phyloP scores from a whole-genome alignment of 805 yeast genomes.

The Zygotorulaspora chibaensis region DNA sequence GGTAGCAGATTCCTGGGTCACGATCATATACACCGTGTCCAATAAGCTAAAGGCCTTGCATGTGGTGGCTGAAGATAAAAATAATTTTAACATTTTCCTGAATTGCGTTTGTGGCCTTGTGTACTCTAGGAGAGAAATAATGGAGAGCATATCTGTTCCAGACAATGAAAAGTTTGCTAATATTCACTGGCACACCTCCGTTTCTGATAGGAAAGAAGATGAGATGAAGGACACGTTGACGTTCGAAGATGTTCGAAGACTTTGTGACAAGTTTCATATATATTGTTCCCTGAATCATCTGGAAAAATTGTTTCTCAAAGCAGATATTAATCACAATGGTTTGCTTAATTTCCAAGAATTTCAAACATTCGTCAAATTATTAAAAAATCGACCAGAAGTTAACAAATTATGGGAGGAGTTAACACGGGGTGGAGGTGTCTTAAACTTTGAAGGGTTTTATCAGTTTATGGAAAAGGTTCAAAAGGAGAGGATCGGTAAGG shows the following conservation, averaged over 20 bases:
- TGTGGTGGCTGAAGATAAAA: conserved; percentile 55
- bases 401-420: conserved; percentile 43
- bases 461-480: conserved; percentile 49
- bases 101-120: conserved; percentile 53
- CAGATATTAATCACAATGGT: conserved; percentile 47
- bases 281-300: conserved; percentile 53
- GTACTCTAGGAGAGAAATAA: conserved; percentile 54
- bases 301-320: conserved; percentile 45
- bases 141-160: conserved; percentile 59
- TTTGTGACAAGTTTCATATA: conserved; percentile 66
- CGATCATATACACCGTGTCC: conserved; percentile 64
- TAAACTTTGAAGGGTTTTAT: conserved; percentile 35
- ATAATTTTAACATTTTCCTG: conserved; percentile 52
- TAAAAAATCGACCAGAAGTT: conserved; percentile 66
- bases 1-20: conserved; percentile 67
- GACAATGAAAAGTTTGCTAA: conserved; percentile 54
- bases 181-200: conserved; percentile 58
- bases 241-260: conserved; percentile 62
- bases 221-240: conserved; percentile 40
- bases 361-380: conserved; percentile 61
- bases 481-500: conserved; percentile 38
- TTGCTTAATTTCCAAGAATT: conserved; percentile 68
- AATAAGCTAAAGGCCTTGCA: conserved; percentile 76
- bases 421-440: conserved; percentile 18
- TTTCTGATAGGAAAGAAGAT: conserved; percentile 35